Base-by-base conservation (phyloP, 257 asterid species). In the Nicotiana tomentosiformis region DNA sequence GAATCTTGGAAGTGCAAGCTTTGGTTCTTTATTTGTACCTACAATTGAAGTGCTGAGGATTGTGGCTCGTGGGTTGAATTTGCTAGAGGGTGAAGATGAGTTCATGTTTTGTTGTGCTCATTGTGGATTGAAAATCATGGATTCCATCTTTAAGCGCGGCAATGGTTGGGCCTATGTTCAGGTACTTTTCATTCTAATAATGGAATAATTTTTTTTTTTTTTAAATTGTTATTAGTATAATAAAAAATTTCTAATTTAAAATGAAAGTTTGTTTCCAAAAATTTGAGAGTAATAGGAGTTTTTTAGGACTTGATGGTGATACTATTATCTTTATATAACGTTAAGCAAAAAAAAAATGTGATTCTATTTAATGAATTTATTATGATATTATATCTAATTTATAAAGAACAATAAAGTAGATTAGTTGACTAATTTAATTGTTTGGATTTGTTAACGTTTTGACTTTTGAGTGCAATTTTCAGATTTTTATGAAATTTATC, bases 161-260 rank as follows among this genome's bases (percentile, higher is more conserved):
- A 96, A 96, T 77, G 97, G 99, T 10, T 96, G 99, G 99, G 99
- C 99, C 64, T 96, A 94, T 87, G 98, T 96, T 82, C 99, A 96
- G 92, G 99, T 90, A 87, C 1, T 32, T 37, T 5, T 33, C 77
- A 55, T 15, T 12, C 58, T 14, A 55, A 35, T 67, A 33, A 32
- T 66, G 7, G 49, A 66, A 7, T 66, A 17, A 18, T 15, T 1
- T 68, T 68, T 32, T 32, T 32, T 32, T 32, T 32, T 2, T 4
- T 4, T 2, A 18, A 4, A 33, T 18, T 17, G 14, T 68, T 68
- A 23, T 62, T 62, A 9, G 17, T 10, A 62, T 23, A 10, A 23
- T 62, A 20, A 32, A 23, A 10, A 5, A 1, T 20, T 61, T 61
- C 67, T 61, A 9, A 61, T 4, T 62, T 10, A 23, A 61, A 10